phyloP scores from a whole-genome alignment of 176 grass and related monocot species.

The Guadua angustifolia region DNA sequence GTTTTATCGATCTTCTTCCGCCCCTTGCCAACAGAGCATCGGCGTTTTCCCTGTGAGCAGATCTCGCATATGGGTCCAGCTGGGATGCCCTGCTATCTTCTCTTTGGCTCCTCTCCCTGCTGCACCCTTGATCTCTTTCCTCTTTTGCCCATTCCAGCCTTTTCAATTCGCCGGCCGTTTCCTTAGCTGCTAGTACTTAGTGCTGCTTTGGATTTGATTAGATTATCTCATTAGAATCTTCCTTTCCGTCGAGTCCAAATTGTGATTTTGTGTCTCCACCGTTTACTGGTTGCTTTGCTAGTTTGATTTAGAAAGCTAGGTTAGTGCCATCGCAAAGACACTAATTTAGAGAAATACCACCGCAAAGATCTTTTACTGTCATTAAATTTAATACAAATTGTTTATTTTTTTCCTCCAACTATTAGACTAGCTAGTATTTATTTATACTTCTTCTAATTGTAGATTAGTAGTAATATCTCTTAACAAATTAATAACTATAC shows the following conservation, averaged over 20 bases:
- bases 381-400: too few relatives aligned
- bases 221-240: neutral
- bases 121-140: neutral
- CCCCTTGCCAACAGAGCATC: conserved; percentile 17
- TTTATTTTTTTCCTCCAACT: too few relatives aligned
- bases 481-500: too few relatives aligned
- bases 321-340: too few relatives aligned
- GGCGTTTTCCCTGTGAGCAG: conserved; percentile 7
- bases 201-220: conserved; percentile 11
- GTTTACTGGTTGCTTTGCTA: too few relatives aligned
- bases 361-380: too few relatives aligned
- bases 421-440: too few relatives aligned
- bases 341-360: neutral
- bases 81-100: conserved; percentile 13
- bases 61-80: conserved; percentile 22
- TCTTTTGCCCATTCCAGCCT: neutral
- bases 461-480: too few relatives aligned
- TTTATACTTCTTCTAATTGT: too few relatives aligned
- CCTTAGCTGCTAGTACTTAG: conserved; percentile 16
- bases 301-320: too few relatives aligned
- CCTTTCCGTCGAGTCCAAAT: neutral
- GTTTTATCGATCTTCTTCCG: neutral
- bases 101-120: neutral
- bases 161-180: neutral
- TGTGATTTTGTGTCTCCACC: neutral